Evolutionary conservation across 208 protist genomes (phyloP).

Genomic region (Wallacemonas collosoma): DNA sequence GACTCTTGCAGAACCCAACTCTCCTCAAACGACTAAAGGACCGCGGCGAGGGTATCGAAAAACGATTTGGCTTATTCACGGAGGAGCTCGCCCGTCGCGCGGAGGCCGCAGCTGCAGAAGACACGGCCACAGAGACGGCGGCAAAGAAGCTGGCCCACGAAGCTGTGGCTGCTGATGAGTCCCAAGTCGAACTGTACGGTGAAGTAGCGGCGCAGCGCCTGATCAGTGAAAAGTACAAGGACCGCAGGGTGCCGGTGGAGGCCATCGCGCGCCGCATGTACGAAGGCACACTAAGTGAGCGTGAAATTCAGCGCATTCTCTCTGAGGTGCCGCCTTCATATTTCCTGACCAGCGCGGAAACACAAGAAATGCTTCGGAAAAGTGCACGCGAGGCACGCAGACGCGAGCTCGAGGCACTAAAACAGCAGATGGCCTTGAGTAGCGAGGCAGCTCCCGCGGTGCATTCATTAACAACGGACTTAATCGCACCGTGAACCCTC

Average conservation of each 20-base stretch:
- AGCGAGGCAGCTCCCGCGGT: neutral
- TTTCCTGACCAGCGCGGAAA: constrained; percentile 81
- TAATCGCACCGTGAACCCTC: too few relatives aligned
- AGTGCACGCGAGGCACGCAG: constrained; percentile 39
- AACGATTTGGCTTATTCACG: constrained; percentile 40
- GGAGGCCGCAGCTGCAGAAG: neutral
- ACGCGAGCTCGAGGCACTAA: constrained; percentile 45
- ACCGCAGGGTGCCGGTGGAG: constrained; percentile 65
- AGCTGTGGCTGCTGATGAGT: neutral
- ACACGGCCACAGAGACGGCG: neutral
- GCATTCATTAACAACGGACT: too few relatives aligned
- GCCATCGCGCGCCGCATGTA: constrained; percentile 72
- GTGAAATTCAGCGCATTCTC: constrained; percentile 80
- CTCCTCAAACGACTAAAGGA: constrained; percentile 66
- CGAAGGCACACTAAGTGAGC: constrained; percentile 66
- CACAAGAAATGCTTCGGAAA: constrained; percentile 42
- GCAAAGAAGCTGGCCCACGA: neutral
- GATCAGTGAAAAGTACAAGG: constrained; percentile 55
- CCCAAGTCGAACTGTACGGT: constrained; percentile 11
- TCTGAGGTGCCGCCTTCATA: constrained; percentile 55
- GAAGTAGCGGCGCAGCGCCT: constrained; percentile 24
- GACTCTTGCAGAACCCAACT: constrained; percentile 47
- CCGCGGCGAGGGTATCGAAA: constrained; percentile 46
- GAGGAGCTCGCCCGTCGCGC: constrained; percentile 42
- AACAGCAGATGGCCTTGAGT: constrained; percentile 14